Evolutionary conservation across 257 asterid species (phyloP), one percentile per base, ranked within the genome.

Genomic region (Solanum stenotomum): DNA sequence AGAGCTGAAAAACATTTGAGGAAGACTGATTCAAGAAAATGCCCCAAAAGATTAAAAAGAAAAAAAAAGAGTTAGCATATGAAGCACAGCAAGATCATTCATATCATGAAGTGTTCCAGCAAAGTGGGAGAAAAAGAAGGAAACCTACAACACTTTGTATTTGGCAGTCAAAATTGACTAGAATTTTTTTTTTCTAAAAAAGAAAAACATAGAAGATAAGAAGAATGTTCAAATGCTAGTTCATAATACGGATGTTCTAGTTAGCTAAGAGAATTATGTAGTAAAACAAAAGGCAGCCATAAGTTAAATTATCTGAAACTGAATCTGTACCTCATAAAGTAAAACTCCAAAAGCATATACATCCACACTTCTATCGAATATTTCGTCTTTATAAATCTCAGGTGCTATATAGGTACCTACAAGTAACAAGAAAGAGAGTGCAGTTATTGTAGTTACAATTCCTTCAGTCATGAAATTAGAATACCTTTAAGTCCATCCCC

Each of bases 351-450:
- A 97, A 16, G 99, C 92, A 91, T 96, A 92, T 70, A 94, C 99
- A 87, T 97, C 99, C 87, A 93, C 98, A 23, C 95, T 94, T 92
- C 92, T 95, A 92, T 95, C 98, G 49, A 97, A 96, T 87, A 91
- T 74, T 87, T 94, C 95, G 44, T 93, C 95, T 59, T 81, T 94
- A 85, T 86, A 97, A 75, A 96, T 89, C 93, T 97, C 99, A 27
- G 99, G 99, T 75, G 99, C 98, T 89, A 90, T 37, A 87, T 97
- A 97, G 40, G 90, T 78, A 90, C 96, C 99, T 96, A 90, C 87
- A 90, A 59, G 46, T 29, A 29, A 79, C 71, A 87, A 79, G 85
- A 68, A 77, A 88, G 37, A 46, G 6, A 49, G 56, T 46, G 68
- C 65, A 27, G 25, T 29, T 81, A 10, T 46, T 49, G 68, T 52